A percentile compares a stretch with the other conserved stretches of the same genome.
Conservation (phyloP, 139 green algal genomes). For the Tetradesmus lagerheimii region DNA sequence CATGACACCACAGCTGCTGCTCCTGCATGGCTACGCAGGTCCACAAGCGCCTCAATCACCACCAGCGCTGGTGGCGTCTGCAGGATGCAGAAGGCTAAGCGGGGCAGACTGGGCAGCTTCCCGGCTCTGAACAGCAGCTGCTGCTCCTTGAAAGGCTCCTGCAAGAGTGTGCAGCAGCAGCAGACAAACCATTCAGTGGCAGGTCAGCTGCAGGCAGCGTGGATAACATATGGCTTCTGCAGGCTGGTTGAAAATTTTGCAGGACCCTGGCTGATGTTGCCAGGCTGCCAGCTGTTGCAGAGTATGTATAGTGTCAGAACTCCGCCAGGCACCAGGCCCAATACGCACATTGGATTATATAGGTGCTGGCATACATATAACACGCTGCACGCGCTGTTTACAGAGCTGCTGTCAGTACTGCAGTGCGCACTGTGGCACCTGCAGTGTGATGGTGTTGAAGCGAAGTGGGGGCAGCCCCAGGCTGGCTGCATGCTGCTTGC, state of each 20-base stretch:
- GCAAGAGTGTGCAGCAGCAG: background rate
- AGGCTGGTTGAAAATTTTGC: too few species aligned
- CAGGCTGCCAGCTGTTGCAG: too few species aligned
- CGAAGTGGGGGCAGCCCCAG: constrained; percentile 7
- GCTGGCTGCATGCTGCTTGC: background rate
- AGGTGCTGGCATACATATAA: too few species aligned
- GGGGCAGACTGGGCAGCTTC: background rate
- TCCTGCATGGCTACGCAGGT: background rate
- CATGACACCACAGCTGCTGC: constrained; percentile 29
- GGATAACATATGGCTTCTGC: too few species aligned
- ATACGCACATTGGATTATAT: too few species aligned
- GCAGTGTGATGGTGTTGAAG: constrained; percentile 47
- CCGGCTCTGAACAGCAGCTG: constrained; percentile 21
- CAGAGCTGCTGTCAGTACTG: background rate
- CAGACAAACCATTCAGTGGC: too few species aligned
- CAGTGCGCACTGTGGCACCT: constrained; percentile 16
- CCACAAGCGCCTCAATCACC: constrained; percentile 33
- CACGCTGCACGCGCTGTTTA: too few species aligned
- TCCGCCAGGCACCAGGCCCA: too few species aligned
- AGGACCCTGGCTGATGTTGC: too few species aligned
- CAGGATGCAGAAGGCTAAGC: constrained; percentile 38
- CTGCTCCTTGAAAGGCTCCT: constrained; percentile 33
- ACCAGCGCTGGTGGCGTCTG: constrained; percentile 36
- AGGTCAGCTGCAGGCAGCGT: too few species aligned
- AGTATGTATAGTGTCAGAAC: too few species aligned